Evolutionary conservation across 352 stramenopile species (phyloP).

Genomic region (Phytophthora capsici): DNA sequence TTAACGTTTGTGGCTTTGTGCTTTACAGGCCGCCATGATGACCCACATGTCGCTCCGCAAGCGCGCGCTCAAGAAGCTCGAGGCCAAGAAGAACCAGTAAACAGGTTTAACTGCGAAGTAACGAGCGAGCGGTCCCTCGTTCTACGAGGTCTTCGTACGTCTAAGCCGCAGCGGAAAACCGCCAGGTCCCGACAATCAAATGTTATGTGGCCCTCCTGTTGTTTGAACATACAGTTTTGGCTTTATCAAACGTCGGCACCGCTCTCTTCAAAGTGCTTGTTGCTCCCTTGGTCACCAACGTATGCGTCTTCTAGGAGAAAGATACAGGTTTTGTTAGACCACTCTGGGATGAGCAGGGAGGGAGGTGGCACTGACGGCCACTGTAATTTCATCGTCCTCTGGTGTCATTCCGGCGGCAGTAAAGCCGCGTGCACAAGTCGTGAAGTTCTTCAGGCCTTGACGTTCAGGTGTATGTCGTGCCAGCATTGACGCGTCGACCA

Average conservation of each 20-base stretch:
- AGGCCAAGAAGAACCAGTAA: constrained; percentile 88
- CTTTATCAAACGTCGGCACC: background rate
- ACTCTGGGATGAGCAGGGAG: constrained; percentile 10
- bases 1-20: constrained; percentile 12
- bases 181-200: constrained; percentile 4
- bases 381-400: constrained; percentile 2
- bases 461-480: too few species aligned
- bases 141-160: background rate
- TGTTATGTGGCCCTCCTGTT: constrained; percentile 4
- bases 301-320: background rate
- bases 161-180: constrained; percentile 12
- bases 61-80: constrained; percentile 87
- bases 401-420: background rate
- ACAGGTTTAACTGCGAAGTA: background rate
- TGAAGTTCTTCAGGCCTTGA: background rate
- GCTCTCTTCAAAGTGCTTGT: background rate
- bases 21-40: constrained; percentile 63
- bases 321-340: background rate
- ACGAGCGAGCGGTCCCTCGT: constrained; percentile 5
- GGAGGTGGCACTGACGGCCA: background rate
- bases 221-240: too few species aligned
- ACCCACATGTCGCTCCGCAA: constrained; percentile 84
- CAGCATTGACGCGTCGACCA: too few species aligned
- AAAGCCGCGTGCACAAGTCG: background rate
- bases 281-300: constrained; percentile 2